Evolutionary conservation across 441 rosid species (phyloP), one percentile per base, ranked within the genome.

Genomic region (Jatropha podagrica): DNA sequence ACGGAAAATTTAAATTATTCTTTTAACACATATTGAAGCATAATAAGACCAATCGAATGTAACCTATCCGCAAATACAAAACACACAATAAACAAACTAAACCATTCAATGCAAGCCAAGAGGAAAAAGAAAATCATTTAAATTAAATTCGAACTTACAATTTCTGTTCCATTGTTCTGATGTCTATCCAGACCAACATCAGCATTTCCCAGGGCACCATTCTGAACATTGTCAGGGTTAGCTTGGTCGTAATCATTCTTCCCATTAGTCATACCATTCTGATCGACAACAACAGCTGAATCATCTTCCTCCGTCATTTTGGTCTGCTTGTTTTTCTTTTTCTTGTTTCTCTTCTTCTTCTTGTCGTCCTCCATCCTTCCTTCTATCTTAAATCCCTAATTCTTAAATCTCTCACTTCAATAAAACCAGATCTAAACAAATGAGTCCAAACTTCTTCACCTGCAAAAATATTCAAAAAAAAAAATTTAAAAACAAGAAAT

Each of bases 301-400:
- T 81, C 87, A 17, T 87, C 92, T 26, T 44, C 82, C 40, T 77
- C 74, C 55, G 80, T 73, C 48, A 20, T 17, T 17, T 90, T 74
- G 37, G 3, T 65, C 77, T 52, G 71, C 54, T 74, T 74, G 56
- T 54, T 65, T 42, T 74, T 74, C 77, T 74, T 74, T 58, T 74
- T 74, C 77, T 65, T 74, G 68, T 61, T 72, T 23, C 62, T 65
- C 60, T 58, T 74, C 48, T 74, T 74, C 65, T 65, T 74, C 27
- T 65, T 74, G 54, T 62, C 68, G 7, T 74, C 76, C 69, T 73
- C 76, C 76, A 73, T 73, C 32, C 37, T 61, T 72, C 62, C 15
- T 17, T 14, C 8, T 4, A 58, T 5, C 32, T 2, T 37, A 13
- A 14, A 65, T 49, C 70, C 69, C 69, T 42, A 65, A 42, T 11